Evolutionary conservation across 225 moss, liverwort and hornwort species (phyloP), one percentile per base, ranked within the genome.

Genomic region (Polytrichum formosum): DNA sequence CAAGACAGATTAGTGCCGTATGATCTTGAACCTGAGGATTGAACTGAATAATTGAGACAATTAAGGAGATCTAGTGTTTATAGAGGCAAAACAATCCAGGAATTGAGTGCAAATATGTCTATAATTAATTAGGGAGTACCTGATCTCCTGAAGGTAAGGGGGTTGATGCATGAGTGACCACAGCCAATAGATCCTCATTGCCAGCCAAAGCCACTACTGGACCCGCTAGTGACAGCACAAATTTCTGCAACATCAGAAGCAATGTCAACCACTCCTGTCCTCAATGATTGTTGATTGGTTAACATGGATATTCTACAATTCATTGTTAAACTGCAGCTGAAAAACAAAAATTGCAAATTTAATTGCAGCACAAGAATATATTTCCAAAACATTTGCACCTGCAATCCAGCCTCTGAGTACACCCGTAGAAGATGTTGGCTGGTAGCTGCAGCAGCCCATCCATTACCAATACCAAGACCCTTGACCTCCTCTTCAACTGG

Each of bases 361-460:
- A 35, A 35, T 35, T 46, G 46, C 46, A 46, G 46, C 13, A 13
- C 13, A 46, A 46, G 46, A 46, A 46, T 16, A 37, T 37, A 9
- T 37, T 37, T 37, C 10, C 37, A 37, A 37, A 37, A 16, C 27
- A 5, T 61, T 61, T 7, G 23, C 37, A 94, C 97, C 97, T 98
- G 97, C 65, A 88, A 82, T 62, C 97, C 97, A 22, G 87, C 79
- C 77, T 98, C 94, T 16, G 94, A 84, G 56, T 83, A 98, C 53
- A 98, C 76, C 1, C 97, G 87, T 70, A 98, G 94, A 62, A 91
- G 83, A 61, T 87, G 84, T 67, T 91, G 85, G 64, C 90, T 92
- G 1, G 92, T 98, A 20, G 89, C 92, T 68, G 92, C 94, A 46
- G 97, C 92, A 54, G 89, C 90, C 97, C 97, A 98, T 20, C 83